phyloP scores from a whole-genome alignment of 2,329 filamentous ascomycete genomes.

The Huntiella decipiens region DNA sequence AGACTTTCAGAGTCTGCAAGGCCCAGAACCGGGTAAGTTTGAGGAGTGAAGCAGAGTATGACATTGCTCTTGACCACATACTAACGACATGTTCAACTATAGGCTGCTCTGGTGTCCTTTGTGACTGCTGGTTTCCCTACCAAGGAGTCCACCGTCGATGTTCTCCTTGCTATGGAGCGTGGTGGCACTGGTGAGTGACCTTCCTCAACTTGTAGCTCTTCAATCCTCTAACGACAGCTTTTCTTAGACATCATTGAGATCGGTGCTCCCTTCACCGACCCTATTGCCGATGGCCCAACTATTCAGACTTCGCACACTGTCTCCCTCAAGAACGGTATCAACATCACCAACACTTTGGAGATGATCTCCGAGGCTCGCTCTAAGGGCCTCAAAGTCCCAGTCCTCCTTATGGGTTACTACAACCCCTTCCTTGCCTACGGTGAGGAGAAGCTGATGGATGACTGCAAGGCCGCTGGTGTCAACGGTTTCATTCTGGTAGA shows the following conservation, averaged over 20 bases:
- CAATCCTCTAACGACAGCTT: not conserved
- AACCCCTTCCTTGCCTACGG: conserved; percentile 90
- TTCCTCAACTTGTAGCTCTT: conserved; percentile 33
- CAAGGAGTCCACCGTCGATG: conserved; percentile 60
- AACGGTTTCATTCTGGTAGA: conserved; percentile 97
- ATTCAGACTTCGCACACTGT: conserved; percentile 91
- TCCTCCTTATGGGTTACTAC: conserved; percentile 97
- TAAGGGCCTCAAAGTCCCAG: conserved; percentile 58
- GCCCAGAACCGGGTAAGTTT: conserved; percentile 35
- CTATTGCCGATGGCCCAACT: conserved; percentile 91
- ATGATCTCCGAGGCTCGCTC: conserved; percentile 69
- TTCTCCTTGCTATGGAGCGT: conserved; percentile 76
- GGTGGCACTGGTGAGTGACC: conserved; percentile 46
- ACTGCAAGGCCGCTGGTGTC: conserved; percentile 67
- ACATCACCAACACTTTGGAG: conserved; percentile 55
- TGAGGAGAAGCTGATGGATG: conserved; percentile 70
- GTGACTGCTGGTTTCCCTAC: conserved; percentile 87
- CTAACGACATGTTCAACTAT: conserved; percentile 9
- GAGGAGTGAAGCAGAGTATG: no score
- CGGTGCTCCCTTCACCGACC: conserved; percentile 91
- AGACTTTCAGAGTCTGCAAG: conserved; percentile 42
- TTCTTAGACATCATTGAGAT: conserved; percentile 69
- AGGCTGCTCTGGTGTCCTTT: conserved; percentile 84
- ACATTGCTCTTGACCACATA: not conserved
- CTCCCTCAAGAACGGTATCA: conserved; percentile 77